Evolutionary conservation across 352 stramenopile genomes (phyloP), one percentile per base, ranked within the genome.

Genomic region (Globisporangium nodosum): DNA sequence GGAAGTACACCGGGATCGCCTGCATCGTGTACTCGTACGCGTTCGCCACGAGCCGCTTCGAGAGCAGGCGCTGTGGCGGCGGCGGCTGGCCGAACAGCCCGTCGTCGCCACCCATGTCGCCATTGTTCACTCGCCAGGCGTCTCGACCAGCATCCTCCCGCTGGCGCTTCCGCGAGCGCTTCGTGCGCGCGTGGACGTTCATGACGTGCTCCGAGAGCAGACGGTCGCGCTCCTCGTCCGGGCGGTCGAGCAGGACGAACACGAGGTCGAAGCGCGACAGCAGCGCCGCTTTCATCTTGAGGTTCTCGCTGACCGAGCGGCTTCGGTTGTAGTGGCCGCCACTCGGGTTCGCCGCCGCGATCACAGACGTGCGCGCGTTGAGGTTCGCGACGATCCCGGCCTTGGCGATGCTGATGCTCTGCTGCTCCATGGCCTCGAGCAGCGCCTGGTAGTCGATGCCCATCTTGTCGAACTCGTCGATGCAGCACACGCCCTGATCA

Each of bases 391-490:
- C 92, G 30, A 99, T 97, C 37, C 97, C 78, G 37, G 79, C 81
- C 59, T 91, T 91, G 13, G 80, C 80, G 49, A 90, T 96, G 69
- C 76, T 99, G 87, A 85, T 99, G 85, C 80, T 99, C 71, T 99
- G 96, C 64, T 99, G 97, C 76, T 99, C 97, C 97, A 99, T 99
- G 11, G 96, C 94, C 80, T 99, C 96, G 18, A 99, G 80, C 6
- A 99, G 73, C 8, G 92, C 85, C 49, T 96, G 82, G 50, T 94
- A 90, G 49, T 97, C 84, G 62, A 80, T 81, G 3, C 74, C 76
- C 93, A 99, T 98, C 70, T 99, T 99, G 70, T 99, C 97, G 59
- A 99, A 98, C 70, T 99, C 97, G 65, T 99, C 97, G 60, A 99
- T 98, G 73, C 94, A 99, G 68, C 96, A 98, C 6, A 98, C 84